Evolutionary conservation across 768 basidiomycete species (phyloP).

Genomic region (Leucosporidium scottii): DNA sequence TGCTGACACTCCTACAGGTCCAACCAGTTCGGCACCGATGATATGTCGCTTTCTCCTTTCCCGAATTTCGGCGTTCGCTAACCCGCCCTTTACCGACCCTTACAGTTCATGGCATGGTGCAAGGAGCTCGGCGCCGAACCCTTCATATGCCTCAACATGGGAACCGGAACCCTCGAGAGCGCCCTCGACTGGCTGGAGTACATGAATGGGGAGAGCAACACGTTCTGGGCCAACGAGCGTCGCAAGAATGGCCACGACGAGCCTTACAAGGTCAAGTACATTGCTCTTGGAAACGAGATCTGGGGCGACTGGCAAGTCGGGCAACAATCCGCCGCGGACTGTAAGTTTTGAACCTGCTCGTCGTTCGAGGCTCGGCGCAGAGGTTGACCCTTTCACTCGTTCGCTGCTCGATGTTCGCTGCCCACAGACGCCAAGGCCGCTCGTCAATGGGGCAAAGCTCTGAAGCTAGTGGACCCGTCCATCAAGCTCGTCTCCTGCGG

Average conservation of each 20-base stretch:
- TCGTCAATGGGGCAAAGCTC: constrained; percentile 57
- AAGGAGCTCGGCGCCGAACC: constrained; percentile 52
- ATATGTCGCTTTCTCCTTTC: constrained; percentile 19
- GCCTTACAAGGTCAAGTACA: constrained; percentile 52
- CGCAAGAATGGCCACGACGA: constrained; percentile 54
- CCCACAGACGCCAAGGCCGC: constrained; percentile 54
- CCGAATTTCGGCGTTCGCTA: no score
- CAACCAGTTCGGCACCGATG: neutral
- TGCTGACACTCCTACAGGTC: neutral
- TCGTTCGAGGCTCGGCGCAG: no score
- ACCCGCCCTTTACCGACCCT: no score
- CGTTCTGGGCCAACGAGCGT: constrained; percentile 54
- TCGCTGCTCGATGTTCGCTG: neutral
- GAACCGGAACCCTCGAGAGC: constrained; percentile 57
- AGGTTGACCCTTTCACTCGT: no score
- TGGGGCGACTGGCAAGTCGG: constrained; percentile 45
- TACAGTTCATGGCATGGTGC: constrained; percentile 55
- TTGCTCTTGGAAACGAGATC: constrained; percentile 53
- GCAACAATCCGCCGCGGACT: neutral
- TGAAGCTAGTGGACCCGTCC: constrained; percentile 53
- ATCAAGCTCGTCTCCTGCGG: constrained; percentile 57
- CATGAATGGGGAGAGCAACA: constrained; percentile 50
- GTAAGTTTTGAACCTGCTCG: neutral
- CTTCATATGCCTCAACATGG: constrained; percentile 59
- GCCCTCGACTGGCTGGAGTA: constrained; percentile 59